Base-by-base conservation (phyloP, 2,329 filamentous ascomycete genomes). In the Venturiaceae sp. region DNA sequence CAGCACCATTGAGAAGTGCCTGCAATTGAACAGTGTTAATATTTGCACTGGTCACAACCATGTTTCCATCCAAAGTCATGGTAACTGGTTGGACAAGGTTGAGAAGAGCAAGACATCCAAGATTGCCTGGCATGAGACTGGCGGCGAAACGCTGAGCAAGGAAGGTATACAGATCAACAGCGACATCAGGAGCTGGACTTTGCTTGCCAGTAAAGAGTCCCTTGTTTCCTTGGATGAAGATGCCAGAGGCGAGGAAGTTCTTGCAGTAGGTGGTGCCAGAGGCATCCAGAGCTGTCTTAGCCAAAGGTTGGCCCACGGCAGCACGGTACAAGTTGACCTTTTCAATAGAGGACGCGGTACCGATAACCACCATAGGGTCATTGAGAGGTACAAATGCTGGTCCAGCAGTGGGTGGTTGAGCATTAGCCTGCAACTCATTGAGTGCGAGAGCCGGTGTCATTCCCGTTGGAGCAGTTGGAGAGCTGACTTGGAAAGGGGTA, bases 261-360 rank as follows among this genome's bases (percentile, higher is more conserved):
- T 54, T 28, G 52, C 52, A 32, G 19, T 54, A 54, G 9, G 52
- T 30, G 30, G 52, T 54, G 11, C 52, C 52, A 28, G 52, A 54
- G 21, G 52, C 52, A 30, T 30, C 26, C 6, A 28, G 19, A n/a
- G 33, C 19, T 19, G 11, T 34, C 9, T 6, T 9, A 9, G 52
- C 52, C 19, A 26, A 28, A 11, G 52, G 52, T 30, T 54, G 52
- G 11, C 52, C 52, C 19, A 54, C 52, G 13, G 19, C 52, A 7
- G 52, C 52, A 28, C 26, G 52, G 30, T 54, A 54, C 16, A 54
- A 28, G 30, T 54, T 54, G 11, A 28, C 33, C 19, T 54, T 54
- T 9, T 32, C 7, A 28, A 54, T 28, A 30, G 30, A 19, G 52
- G 16, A 16, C 11, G 21, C 30, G 8, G 6, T 34, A 28, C 19